Evolutionary conservation across 495 filamentous ascomycete genomes (phyloP), one percentile per base, ranked within the genome.

Genomic region (Aspergillus mulundensis): DNA sequence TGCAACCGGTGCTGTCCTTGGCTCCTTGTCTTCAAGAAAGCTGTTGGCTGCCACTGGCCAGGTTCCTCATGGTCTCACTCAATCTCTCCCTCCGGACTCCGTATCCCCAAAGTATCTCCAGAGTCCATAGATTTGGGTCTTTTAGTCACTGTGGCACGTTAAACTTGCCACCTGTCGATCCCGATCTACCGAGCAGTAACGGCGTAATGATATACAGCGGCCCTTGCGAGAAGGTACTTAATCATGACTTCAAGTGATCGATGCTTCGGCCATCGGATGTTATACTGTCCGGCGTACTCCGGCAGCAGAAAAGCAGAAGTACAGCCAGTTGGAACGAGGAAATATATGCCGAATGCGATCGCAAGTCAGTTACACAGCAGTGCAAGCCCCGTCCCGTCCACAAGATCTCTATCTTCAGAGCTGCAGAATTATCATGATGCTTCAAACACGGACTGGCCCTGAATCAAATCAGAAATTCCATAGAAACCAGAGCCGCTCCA

Each of bases 1-100:
- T 56, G 58, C 53, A 60, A 55, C 46, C 48, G 44, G 58, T 21
- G 25, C 25, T 3, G 25, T 44, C 50, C 46, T 60, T 46, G 52
- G 42, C 12, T 32, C 24, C 25, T 24, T 21, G 44, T 28, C 44
- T 24, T 46, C 16, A 24, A 28, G 23, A 23, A 36, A 15, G 32
- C 32, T 46, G 21, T 23, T n/a, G 7, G 20, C 43, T 45, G 20
- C 6, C 5, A 21, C 21, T 24, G 12, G 15, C 21, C 10, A 24
- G 5, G 10, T 23, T 28, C 43, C 41, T 24, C 19, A 19, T 14
- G 20, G 19, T 44, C 41, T 24, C 21, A 44, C 21, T 6, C 19
- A 2, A 11, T 21, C 21, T 36, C 5, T 36, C 32, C 12, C 12
- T 15, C 7, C 8, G 32, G 32, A 36, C 32, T 15, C 12, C 15